phyloP scores from a whole-genome alignment of 73 alveolate species.

The Paramecium octaurelia region DNA sequence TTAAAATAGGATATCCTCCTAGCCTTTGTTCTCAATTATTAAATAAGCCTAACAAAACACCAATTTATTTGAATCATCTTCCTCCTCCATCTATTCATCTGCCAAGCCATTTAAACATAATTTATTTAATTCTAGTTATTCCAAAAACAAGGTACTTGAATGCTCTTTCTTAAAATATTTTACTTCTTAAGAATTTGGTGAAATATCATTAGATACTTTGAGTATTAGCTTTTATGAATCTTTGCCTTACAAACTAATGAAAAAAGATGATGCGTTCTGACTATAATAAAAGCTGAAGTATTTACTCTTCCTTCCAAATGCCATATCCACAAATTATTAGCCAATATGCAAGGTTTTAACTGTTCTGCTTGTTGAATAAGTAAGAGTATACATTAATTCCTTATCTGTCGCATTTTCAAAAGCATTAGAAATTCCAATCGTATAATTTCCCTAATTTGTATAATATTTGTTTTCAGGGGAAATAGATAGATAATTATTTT shows the following conservation, averaged over 20 bases:
- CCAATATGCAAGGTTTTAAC: neutral
- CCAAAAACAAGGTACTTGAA: neutral
- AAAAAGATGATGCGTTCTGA: neutral
- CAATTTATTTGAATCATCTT: neutral
- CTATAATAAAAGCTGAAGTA: neutral
- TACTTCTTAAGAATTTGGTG: neutral
- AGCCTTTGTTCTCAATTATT: neutral
- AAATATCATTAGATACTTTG: neutral
- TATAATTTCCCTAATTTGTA: neutral
- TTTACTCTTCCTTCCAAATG: neutral
- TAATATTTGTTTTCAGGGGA: neutral
- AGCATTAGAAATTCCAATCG: neutral
- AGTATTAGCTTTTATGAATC: neutral
- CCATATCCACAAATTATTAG: neutral
- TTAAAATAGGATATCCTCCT: neutral
- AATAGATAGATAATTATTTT: slow-evolving; percentile 12
- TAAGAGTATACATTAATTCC: neutral
- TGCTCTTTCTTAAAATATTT: neutral
- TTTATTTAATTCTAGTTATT: neutral
- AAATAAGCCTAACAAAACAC: neutral
- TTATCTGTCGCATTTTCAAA: neutral
- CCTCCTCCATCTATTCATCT: neutral
- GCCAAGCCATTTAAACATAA: neutral
- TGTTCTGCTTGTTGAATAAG: slow-evolving; percentile 27
- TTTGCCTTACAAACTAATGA: neutral